Percentiles rank a stretch among this genome's conserved stretches.
Evolutionary conservation across 805 yeast genomes (phyloP).

Genomic region (Trichomonascus vanleenenianus): DNA sequence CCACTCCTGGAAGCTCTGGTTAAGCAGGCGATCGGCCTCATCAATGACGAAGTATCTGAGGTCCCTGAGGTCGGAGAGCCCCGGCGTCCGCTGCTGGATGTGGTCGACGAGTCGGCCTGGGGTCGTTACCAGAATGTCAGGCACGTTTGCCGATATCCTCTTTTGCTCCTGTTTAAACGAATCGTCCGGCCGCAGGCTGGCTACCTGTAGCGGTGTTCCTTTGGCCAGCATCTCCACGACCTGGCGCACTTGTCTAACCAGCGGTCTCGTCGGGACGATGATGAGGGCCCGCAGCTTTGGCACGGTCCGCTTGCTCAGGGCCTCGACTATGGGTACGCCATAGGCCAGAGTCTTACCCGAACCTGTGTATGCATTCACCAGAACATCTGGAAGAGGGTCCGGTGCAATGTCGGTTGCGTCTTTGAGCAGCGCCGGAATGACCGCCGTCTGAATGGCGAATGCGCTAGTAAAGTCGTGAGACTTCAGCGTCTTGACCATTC

Average conservation of each 20-base stretch:
- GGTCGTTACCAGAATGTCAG: slow-evolving; percentile 41
- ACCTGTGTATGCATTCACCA: slow-evolving; percentile 93
- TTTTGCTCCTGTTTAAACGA: slow-evolving; percentile 55
- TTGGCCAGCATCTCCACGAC: slow-evolving; percentile 52
- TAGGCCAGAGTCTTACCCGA: slow-evolving; percentile 94
- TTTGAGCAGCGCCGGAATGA: slow-evolving; percentile 48
- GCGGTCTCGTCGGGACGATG: slow-evolving; percentile 83
- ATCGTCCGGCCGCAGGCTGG: slow-evolving; percentile 49
- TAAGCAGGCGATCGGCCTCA: slow-evolving; percentile 92
- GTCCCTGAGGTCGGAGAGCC: slow-evolving; percentile 22
- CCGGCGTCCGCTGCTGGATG: slow-evolving; percentile 13
- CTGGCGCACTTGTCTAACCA: slow-evolving; percentile 70
- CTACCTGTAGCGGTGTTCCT: slow-evolving; percentile 60
- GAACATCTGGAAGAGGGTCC: slow-evolving; percentile 43
- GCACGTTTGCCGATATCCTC: slow-evolving; percentile 32
- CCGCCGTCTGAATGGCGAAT: slow-evolving; percentile 70
- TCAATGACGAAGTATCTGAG: slow-evolving; percentile 70
- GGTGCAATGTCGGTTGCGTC: slow-evolving; percentile 27
- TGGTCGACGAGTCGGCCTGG: slow-evolving; percentile 85
- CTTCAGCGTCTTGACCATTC: slow-evolving; percentile 40
- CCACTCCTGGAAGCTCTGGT: slow-evolving; percentile 95
- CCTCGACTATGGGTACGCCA: slow-evolving; percentile 71
- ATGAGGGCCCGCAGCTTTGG: slow-evolving; percentile 70
- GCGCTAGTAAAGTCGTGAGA: slow-evolving; percentile 45
- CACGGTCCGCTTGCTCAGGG: slow-evolving; percentile 52